Percentiles rank a stretch among this genome's conserved stretches.
phyloP scores from a whole-genome alignment of 345 rosid genomes.

The Triadica sebifera region DNA sequence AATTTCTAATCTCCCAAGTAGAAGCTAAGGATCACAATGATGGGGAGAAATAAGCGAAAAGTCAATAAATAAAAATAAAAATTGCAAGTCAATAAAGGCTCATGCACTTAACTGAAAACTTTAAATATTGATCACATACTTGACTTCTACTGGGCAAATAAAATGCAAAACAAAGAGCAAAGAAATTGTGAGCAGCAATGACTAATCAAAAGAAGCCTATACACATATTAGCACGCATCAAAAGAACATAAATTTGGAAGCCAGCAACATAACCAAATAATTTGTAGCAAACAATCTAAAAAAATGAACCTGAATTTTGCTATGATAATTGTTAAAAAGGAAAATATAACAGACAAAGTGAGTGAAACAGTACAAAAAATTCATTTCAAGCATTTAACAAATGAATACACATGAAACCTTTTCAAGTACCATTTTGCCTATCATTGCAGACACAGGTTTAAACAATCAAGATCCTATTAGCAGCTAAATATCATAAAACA shows the following conservation, averaged over 20 bases:
- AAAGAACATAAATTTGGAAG: constrained; percentile 1
- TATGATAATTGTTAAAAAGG: neutral
- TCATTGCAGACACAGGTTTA: neutral
- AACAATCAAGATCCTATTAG: constrained; percentile 3
- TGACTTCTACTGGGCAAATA: neutral
- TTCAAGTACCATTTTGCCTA: neutral
- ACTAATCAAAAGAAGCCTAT: neutral
- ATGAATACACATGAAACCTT: neutral
- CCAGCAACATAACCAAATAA: neutral
- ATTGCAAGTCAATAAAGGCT: neutral
- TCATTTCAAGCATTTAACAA: neutral
- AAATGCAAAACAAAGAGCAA: constrained; percentile 2
- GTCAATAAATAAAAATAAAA: neutral
- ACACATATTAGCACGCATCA: neutral
- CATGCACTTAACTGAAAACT: neutral
- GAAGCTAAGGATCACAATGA: constrained; percentile 51
- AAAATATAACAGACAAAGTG: neutral
- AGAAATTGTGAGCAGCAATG: constrained; percentile 5
- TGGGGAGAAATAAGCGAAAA: neutral
- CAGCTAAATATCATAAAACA: neutral
- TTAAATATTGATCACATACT: neutral
- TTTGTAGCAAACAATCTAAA: neutral
- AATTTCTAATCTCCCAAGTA: constrained; percentile 83
- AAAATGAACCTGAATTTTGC: neutral
- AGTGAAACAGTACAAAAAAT: neutral